Evolutionary conservation across 768 basidiomycete genomes (phyloP).

Genomic region (Russula abietina): DNA sequence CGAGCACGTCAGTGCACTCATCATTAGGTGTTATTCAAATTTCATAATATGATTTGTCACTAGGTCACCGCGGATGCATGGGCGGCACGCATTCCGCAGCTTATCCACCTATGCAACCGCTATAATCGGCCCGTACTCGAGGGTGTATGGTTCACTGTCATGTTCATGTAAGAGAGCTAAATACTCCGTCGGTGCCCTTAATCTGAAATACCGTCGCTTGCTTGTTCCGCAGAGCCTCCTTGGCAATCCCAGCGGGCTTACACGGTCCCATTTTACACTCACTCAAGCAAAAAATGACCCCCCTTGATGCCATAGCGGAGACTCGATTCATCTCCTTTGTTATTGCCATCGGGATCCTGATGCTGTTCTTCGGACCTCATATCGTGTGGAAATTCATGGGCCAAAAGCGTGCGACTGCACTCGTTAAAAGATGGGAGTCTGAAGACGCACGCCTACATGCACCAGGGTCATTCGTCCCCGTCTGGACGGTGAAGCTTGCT

Average conservation of each 20-base stretch:
- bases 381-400: constrained; percentile 43
- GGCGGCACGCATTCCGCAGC: constrained; percentile 37
- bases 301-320: constrained; percentile 26
- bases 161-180: constrained; percentile 35
- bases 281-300: constrained; percentile 22
- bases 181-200: background rate
- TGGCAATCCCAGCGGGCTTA: constrained; percentile 38
- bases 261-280: constrained; percentile 34
- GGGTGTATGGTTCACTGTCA: constrained; percentile 36
- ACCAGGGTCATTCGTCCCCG: constrained; percentile 30
- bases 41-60: background rate
- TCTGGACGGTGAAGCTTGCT: constrained; percentile 41
- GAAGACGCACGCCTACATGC: constrained; percentile 34
- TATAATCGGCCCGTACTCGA: constrained; percentile 44
- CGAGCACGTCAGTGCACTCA: background rate
- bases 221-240: constrained; percentile 32
- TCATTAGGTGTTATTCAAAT: background rate
- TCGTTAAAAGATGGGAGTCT: constrained; percentile 38
- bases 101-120: constrained; percentile 34
- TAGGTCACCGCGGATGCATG: constrained; percentile 43
- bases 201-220: background rate
- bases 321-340: constrained; percentile 36
- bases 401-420: constrained; percentile 34
- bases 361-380: constrained; percentile 40
- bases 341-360: constrained; percentile 35